phyloP scores from a whole-genome alignment of 2,329 filamentous ascomycete genomes.

The Emmonsiellopsis sp. region DNA sequence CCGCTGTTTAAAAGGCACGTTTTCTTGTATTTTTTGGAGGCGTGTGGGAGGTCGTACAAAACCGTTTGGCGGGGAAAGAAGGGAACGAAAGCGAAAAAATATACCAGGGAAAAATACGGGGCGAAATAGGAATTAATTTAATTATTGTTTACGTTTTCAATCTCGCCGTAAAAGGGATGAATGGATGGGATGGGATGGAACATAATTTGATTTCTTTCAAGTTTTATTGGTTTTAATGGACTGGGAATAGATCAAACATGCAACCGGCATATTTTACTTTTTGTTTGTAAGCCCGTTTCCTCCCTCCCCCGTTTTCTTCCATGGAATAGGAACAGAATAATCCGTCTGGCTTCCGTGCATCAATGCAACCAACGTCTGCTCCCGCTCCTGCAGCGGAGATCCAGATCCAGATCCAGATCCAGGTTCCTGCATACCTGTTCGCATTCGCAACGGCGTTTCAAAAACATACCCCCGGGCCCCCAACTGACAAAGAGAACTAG shows the following conservation, averaged over 20 bases:
- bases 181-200: too few species aligned
- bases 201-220: too few species aligned
- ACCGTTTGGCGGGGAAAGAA: not conserved
- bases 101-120: too few species aligned
- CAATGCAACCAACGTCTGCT: not conserved
- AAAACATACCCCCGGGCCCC: not conserved
- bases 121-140: not conserved
- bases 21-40: not conserved
- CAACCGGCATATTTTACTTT: too few species aligned
- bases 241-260: too few species aligned
- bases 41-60: not conserved
- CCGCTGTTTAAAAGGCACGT: not conserved
- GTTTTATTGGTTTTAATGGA: too few species aligned
- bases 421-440: not conserved
- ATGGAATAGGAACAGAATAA: too few species aligned
- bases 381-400: not conserved
- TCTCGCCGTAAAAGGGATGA: too few species aligned
- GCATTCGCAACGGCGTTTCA: not conserved
- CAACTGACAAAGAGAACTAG: not conserved
- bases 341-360: not conserved
- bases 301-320: too few species aligned
- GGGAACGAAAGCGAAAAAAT: not conserved
- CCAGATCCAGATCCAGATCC: not conserved
- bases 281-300: too few species aligned
- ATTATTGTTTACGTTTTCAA: not conserved